Evolutionary conservation across 1,139 yeast species (phyloP).

Genomic region (Scheffersomyces titani): DNA sequence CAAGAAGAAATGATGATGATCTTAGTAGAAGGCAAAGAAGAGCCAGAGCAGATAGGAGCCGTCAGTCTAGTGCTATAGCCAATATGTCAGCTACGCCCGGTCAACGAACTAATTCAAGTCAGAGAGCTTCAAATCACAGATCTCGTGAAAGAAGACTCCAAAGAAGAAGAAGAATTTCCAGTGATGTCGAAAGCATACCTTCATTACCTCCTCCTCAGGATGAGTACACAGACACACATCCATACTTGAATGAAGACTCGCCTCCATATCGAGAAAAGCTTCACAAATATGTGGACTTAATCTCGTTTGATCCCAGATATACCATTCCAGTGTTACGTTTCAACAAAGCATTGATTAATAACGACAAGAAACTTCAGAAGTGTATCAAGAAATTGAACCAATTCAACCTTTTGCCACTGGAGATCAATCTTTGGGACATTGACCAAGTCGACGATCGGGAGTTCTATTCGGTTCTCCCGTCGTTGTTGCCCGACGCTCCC

Average conservation of each 20-base stretch:
- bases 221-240: conserved; percentile 4
- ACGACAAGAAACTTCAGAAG: conserved; percentile 24
- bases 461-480: conserved; percentile 36
- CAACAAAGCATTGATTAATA: conserved; percentile 31
- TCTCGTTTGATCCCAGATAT: conserved; percentile 45
- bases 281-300: conserved; percentile 36
- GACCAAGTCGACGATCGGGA: conserved; percentile 40
- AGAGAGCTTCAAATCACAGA: not conserved
- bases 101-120: not conserved
- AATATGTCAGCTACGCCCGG: not conserved
- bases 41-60: not conserved
- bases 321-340: conserved; percentile 37
- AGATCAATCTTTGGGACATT: conserved; percentile 39
- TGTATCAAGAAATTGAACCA: conserved; percentile 29
- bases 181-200: conserved; percentile 4
- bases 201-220: conserved; percentile 12
- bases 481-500: conserved; percentile 17
- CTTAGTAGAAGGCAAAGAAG: not conserved
- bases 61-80: not conserved
- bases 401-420: conserved; percentile 32
- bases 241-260: conserved; percentile 20
- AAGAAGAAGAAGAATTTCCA: not conserved
- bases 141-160: not conserved
- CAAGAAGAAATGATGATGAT: conserved; percentile 1
- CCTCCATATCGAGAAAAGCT: conserved; percentile 43